Evolutionary conservation across 2,329 filamentous ascomycete species (phyloP).

Genomic region (Neobulgaria alba): DNA sequence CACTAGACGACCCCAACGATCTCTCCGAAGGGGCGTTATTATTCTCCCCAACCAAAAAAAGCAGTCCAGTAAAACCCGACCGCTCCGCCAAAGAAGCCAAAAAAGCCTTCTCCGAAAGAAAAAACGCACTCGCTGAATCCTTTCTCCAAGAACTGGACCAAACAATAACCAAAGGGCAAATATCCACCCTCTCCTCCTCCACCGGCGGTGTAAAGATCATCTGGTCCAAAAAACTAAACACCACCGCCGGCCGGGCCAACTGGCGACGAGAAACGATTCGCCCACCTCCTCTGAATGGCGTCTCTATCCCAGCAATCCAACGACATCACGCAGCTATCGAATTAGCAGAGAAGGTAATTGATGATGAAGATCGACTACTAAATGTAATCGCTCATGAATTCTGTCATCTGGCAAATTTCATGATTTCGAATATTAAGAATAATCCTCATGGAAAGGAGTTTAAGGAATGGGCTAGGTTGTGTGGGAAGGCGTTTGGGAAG

Average conservation of each 20-base stretch:
- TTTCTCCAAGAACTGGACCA: constrained; percentile 65
- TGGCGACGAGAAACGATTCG: constrained; percentile 55
- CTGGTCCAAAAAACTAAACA: constrained; percentile 73
- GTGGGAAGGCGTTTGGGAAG: constrained; percentile 46
- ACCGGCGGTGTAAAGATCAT: constrained; percentile 64
- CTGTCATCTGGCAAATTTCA: constrained; percentile 88
- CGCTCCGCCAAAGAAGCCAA: constrained; percentile 35
- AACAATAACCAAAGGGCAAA: constrained; percentile 50
- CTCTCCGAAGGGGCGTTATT: constrained; percentile 1
- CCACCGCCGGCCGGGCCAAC: constrained; percentile 67
- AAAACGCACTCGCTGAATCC: constrained; percentile 50
- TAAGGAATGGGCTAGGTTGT: constrained; percentile 60
- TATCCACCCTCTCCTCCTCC: constrained; percentile 46
- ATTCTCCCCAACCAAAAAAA: constrained; percentile 21
- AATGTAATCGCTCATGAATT: constrained; percentile 96
- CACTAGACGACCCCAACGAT: constrained; percentile 1
- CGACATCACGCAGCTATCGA: constrained; percentile 71
- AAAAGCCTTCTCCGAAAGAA: constrained; percentile 53
- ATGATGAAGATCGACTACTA: constrained; percentile 65
- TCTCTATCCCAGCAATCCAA: constrained; percentile 7
- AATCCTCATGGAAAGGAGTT: constrained; percentile 81
- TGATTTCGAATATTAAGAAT: constrained; percentile 66
- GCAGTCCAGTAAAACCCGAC: constrained; percentile 27
- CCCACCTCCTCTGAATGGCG: constrained; percentile 21
- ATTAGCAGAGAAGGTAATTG: constrained; percentile 80